Evolutionary conservation across 1,284 basidiomycete genomes (phyloP).

Genomic region (Leccinum solheimii): DNA sequence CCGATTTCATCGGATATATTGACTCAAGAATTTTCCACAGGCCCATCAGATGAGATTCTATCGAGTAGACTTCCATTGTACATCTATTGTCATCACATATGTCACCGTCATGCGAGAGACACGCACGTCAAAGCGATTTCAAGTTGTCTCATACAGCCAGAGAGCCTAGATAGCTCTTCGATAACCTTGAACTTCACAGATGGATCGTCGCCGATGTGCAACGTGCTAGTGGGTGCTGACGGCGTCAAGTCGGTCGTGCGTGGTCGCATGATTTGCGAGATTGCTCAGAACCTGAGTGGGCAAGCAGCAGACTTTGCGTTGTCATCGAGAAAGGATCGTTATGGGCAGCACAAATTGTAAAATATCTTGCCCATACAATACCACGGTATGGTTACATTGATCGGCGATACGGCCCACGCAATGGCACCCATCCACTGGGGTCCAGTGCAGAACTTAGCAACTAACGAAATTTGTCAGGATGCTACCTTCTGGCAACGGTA

Average conservation of each 20-base stretch:
- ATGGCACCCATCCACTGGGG: slow-evolving; percentile 54
- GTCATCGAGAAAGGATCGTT: slow-evolving; percentile 39
- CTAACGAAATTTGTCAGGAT: slow-evolving; percentile 30
- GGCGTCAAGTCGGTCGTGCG: slow-evolving; percentile 54
- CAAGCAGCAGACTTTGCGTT: slow-evolving; percentile 17
- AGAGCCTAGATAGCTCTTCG: slow-evolving; percentile 10
- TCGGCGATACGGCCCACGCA: slow-evolving; percentile 62
- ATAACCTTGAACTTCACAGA: slow-evolving; percentile 46
- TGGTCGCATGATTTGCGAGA: slow-evolving; percentile 38
- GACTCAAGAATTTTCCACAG: slow-evolving; percentile 25
- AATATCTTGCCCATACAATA: slow-evolving; percentile 41
- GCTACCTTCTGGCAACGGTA: slow-evolving; percentile 42
- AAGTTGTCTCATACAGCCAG: slow-evolving; percentile 38
- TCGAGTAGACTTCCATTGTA: slow-evolving; percentile 43
- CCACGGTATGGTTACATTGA: slow-evolving; percentile 42
- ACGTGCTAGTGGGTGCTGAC: slow-evolving; percentile 53
- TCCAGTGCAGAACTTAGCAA: slow-evolving; percentile 48
- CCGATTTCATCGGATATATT: not conserved
- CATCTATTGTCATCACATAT: slow-evolving; percentile 36
- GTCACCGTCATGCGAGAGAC: slow-evolving; percentile 31
- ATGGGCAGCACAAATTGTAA: slow-evolving; percentile 52
- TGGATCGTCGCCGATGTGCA: slow-evolving; percentile 42
- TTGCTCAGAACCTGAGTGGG: slow-evolving; percentile 18
- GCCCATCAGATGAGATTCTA: slow-evolving; percentile 42
- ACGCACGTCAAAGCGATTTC: slow-evolving; percentile 38